These are phyloP conservation scores for Sugiyamaella smithiae DNA, from an alignment of 805 yeast species.

Conservation along the genomic window DNA sequence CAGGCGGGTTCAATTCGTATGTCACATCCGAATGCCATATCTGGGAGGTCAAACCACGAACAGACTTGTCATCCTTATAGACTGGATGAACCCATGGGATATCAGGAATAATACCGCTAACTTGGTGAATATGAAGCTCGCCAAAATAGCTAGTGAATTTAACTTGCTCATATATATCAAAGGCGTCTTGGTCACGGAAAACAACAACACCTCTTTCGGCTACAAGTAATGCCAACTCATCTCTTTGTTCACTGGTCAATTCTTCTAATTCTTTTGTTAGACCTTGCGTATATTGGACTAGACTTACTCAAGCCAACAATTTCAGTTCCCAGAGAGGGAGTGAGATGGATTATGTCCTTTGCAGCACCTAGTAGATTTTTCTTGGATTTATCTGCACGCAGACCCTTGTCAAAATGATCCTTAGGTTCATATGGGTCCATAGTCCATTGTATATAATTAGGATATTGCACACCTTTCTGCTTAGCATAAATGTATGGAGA, in stretches of 20 bases:
- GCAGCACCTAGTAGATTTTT: constrained; percentile 12
- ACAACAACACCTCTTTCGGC: constrained; percentile 51
- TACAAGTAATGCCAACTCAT: constrained; percentile 48
- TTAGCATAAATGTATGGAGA: constrained; percentile 1
- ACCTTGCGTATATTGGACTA: background rate
- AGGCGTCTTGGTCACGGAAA: constrained; percentile 44
- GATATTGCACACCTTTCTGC: background rate
- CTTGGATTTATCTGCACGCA: constrained; percentile 4
- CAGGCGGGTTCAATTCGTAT: constrained; percentile 72
- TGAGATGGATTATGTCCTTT: constrained; percentile 31
- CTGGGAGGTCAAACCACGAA: constrained; percentile 26
- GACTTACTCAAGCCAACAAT: constrained; percentile 44
- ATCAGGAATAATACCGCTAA: constrained; percentile 56
- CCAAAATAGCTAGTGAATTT: constrained; percentile 28
- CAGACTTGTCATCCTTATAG: constrained; percentile 20
- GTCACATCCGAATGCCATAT: constrained; percentile 74
- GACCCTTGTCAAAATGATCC: constrained; percentile 1
- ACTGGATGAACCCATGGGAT: constrained; percentile 45
- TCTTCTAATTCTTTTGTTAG: constrained; percentile 47
- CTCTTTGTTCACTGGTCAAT: constrained; percentile 52
- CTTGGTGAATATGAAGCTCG: constrained; percentile 33
- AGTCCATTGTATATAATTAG: constrained; percentile 1
- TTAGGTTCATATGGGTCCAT: background rate
- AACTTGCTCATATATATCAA: constrained; percentile 29
- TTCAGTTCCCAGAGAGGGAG: constrained; percentile 73